Percentiles rank a stretch among this genome's conserved stretches.
Evolutionary conservation across 768 basidiomycete species (phyloP).

Genomic region (Tricholomella constricta): DNA sequence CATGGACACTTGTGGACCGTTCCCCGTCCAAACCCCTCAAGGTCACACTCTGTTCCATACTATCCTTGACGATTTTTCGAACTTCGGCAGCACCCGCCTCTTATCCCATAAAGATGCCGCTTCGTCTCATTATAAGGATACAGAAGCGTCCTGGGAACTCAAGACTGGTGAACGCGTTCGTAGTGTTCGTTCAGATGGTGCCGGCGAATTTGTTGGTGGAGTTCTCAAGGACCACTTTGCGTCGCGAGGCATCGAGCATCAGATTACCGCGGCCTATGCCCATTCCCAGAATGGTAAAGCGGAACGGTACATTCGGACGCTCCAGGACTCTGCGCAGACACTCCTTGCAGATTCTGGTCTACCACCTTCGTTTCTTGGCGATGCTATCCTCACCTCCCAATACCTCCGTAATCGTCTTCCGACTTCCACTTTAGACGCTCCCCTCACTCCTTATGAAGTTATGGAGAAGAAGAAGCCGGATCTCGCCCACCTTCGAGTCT

Average conservation of each 20-base stretch:
- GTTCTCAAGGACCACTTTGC: background rate
- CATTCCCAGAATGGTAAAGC: slow-evolving; percentile 11
- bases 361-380: too few relatives aligned
- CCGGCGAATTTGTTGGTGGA: background rate
- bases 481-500: too few relatives aligned
- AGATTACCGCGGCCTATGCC: slow-evolving; percentile 21
- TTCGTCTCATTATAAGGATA: background rate
- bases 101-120: slow-evolving; percentile 12
- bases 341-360: too few relatives aligned
- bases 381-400: slow-evolving; percentile 12
- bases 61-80: slow-evolving; percentile 22
- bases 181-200: background rate
- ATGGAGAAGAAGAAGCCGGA: slow-evolving; percentile 24
- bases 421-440: slow-evolving; percentile 19
- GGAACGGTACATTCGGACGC: background rate
- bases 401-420: slow-evolving; percentile 25
- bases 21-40: slow-evolving; percentile 14
- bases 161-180: background rate
- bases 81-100: slow-evolving; percentile 13
- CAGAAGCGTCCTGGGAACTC: slow-evolving; percentile 2
- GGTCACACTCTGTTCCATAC: slow-evolving; percentile 12
- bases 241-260: slow-evolving; percentile 20
- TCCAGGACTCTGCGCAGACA: too few relatives aligned
- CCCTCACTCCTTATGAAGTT: slow-evolving; percentile 21
- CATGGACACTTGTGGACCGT: slow-evolving; percentile 27